Evolutionary conservation across 441 rosid species (phyloP), one percentile per base, ranked within the genome.

Genomic region (Syzygium malaccense): DNA sequence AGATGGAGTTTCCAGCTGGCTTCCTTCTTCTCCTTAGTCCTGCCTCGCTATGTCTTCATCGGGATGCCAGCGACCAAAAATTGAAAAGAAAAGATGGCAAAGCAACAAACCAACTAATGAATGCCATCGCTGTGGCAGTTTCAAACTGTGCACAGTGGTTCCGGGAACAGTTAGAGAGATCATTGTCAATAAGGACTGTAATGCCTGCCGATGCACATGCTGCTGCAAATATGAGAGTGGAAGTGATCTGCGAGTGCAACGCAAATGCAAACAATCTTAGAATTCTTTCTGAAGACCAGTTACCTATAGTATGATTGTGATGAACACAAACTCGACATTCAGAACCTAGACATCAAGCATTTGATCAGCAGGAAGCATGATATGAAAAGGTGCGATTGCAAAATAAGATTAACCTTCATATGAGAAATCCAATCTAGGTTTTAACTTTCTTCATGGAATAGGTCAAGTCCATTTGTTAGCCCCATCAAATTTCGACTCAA

Each of bases 181-280:
- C 97, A 53, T 96, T 96, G 94, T 95, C 94, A 9, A 95, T 96
- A 66, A 96, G 98, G 87, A 96, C 97, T n/a, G 98, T 96, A 88
- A 96, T 96, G 88, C 97, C 98, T 1, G 98, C 96, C 49, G 98
- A 93, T n/a, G 97, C 96, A 90, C 97, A 96, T 68, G 97, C 98
- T 55, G 98, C 98, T 14, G 98, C 96, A 89, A 94, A 96, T 28
- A 91, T 92, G 75, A 96, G 94, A 20, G 96, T 95, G 85, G 98
- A 96, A 64, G 95, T 93, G 87, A 96, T 92, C 98, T 96, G 95
- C 93, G 91, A 28, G 66, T 78, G 17, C 79, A 71, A 32, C 7
- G 14, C 33, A 75, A 41, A 37, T 2, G 3, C 80, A 37, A 37
- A 71, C 49, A 75, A 75, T 41, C 83, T 75, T 41, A 75, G 83